These are phyloP conservation scores for Hirsutella rhossiliensis DNA, from an alignment of 2,329 filamentous ascomycete species.

Conservation along the genomic window DNA sequence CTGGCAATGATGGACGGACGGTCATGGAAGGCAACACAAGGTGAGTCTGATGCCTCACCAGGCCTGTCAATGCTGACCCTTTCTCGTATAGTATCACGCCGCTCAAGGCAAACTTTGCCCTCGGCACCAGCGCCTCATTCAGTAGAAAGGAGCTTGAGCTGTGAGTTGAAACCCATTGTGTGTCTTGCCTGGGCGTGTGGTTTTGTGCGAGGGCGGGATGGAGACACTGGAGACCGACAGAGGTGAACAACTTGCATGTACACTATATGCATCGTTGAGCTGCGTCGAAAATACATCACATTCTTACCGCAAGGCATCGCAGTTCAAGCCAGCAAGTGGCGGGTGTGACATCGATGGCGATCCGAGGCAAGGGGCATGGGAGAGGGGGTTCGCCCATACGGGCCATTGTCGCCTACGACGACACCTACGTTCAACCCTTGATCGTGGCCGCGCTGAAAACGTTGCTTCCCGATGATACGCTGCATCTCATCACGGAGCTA, in stretches of 20 bases:
- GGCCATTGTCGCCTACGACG: slow-evolving; percentile 73
- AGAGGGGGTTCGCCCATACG: slow-evolving; percentile 25
- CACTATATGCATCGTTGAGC: slow-evolving; percentile 9
- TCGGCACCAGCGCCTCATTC: slow-evolving; percentile 44
- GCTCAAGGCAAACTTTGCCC: slow-evolving; percentile 86
- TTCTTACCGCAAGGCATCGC: slow-evolving; percentile 21
- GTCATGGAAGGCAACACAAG: slow-evolving; percentile 81
- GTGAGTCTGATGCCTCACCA: slow-evolving; percentile 25
- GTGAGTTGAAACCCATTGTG: slow-evolving; percentile 45
- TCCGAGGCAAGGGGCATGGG: slow-evolving; percentile 7
- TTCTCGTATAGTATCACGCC: slow-evolving; percentile 62
- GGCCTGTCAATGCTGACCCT: neutral
- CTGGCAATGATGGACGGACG: slow-evolving; percentile 87
- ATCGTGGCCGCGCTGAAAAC: slow-evolving; percentile 60
- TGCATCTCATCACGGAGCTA: slow-evolving; percentile 41
- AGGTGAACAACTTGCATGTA: slow-evolving; percentile 11
- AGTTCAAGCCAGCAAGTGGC: slow-evolving; percentile 11
- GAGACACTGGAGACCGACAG: slow-evolving; percentile 5
- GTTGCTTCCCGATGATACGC: slow-evolving; percentile 41
- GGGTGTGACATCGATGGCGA: slow-evolving; percentile 4
- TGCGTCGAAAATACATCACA: slow-evolving; percentile 16
- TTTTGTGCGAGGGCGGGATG: too few relatives aligned
- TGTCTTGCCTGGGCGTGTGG: too few relatives aligned
- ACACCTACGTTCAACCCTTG: slow-evolving; percentile 79
- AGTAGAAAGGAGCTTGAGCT: slow-evolving; percentile 64